phyloP scores from a whole-genome alignment of 768 basidiomycete genomes.

The Lactarius evosmus region DNA sequence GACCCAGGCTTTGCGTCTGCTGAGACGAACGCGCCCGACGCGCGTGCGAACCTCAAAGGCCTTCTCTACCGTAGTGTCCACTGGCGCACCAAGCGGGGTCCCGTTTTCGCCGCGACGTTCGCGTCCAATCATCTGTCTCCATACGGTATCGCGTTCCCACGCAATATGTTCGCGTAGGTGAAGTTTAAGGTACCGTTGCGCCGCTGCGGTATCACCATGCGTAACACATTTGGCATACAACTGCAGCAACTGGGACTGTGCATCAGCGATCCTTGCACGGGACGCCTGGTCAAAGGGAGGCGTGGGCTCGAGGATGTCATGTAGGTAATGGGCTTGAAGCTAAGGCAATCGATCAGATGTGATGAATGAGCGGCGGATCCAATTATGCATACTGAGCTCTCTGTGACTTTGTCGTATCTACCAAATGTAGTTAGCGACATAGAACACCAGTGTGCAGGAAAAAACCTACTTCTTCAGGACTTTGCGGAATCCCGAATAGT shows the following conservation, averaged over 20 bases:
- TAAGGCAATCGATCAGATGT: constrained; percentile 31
- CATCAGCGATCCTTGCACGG: constrained; percentile 58
- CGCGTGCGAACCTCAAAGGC: constrained; percentile 56
- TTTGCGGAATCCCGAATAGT: constrained; percentile 91
- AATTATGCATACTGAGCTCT: constrained; percentile 49
- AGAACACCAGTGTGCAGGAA: constrained; percentile 4
- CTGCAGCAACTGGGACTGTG: constrained; percentile 56
- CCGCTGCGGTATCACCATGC: constrained; percentile 60
- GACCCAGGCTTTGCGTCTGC: constrained; percentile 56
- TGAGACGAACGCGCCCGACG: constrained; percentile 63
- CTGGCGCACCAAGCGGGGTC: constrained; percentile 30
- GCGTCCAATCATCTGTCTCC: constrained; percentile 90
- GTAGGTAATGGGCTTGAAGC: constrained; percentile 78
- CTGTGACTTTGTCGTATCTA: constrained; percentile 93
- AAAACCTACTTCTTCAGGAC: constrained; percentile 86
- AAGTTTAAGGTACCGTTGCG: constrained; percentile 77
- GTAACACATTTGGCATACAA: constrained; percentile 87
- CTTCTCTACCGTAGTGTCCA: constrained; percentile 40
- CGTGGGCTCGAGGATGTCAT: constrained; percentile 61
- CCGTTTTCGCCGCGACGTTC: constrained; percentile 62
- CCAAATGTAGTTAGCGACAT: constrained; percentile 15
- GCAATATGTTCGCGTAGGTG: constrained; percentile 92
- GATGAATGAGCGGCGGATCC: background rate
- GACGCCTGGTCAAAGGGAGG: constrained; percentile 64
- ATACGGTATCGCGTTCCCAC: constrained; percentile 96